A percentile compares a stretch with the other conserved stretches of the same genome.
Conservation (phyloP, 345 rosid species). For the Noccaea bulbosa region DNA sequence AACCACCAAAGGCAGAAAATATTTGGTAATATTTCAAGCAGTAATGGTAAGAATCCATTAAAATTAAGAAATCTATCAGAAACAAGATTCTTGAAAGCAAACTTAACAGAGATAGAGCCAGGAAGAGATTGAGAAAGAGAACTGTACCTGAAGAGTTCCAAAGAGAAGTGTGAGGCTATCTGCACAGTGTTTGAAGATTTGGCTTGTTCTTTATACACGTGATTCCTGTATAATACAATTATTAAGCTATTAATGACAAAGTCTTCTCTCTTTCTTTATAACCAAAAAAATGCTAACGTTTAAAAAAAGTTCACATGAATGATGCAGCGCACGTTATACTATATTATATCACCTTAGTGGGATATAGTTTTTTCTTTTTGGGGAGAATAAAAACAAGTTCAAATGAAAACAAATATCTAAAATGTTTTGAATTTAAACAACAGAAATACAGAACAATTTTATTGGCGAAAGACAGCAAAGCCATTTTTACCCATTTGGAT, state of each 20-base stretch:
- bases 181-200: not conserved
- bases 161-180: constrained; percentile 2
- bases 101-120: constrained; percentile 3
- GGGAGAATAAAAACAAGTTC: constrained; percentile 6
- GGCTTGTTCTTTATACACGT: constrained; percentile 10
- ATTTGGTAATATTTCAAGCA: not conserved
- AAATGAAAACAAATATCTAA: not conserved
- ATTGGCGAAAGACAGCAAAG: not conserved
- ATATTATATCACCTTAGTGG: not conserved
- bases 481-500: not conserved
- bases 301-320: constrained; percentile 16
- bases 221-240: constrained; percentile 1
- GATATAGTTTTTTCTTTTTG: not conserved
- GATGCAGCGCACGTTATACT: constrained; percentile 13
- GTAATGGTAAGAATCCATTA: constrained; percentile 2
- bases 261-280: not conserved
- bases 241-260: not conserved
- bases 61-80: not conserved
- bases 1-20: not conserved
- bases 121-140: constrained; percentile 16
- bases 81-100: not conserved
- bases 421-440: not conserved
- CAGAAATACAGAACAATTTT: not conserved
- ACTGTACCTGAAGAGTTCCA: constrained; percentile 13
- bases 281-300: not conserved